These are phyloP conservation scores for Ettlia oleoabundans DNA, from an alignment of 139 green algal genomes.

Conservation along the genomic window DNA sequence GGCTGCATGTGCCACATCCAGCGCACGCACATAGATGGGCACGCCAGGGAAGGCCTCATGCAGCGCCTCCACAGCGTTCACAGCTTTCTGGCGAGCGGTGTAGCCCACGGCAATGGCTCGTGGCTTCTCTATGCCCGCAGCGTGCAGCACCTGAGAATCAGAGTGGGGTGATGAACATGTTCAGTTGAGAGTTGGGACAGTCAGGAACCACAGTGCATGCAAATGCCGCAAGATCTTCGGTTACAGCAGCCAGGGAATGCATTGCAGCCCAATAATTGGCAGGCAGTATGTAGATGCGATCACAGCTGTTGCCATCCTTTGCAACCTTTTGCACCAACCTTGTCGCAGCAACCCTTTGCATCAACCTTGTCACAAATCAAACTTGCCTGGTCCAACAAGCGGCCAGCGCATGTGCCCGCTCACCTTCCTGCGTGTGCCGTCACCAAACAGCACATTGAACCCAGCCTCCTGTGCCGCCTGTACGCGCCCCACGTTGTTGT, in stretches of 20 bases:
- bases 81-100: slow-evolving; percentile 52
- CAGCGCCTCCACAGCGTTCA: slow-evolving; percentile 72
- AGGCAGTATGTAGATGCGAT: no score
- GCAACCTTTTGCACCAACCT: no score
- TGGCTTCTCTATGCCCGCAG: slow-evolving; percentile 77
- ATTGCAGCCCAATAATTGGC: no score
- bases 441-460: slow-evolving; percentile 74
- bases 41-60: slow-evolving; percentile 68
- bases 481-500: slow-evolving; percentile 75
- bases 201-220: no score
- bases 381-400: not conserved
- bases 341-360: no score
- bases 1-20: slow-evolving; percentile 78
- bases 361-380: no score
- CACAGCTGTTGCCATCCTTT: no score
- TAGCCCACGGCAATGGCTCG: slow-evolving; percentile 80
- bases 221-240: no score
- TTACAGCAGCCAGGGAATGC: no score
- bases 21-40: slow-evolving; percentile 80
- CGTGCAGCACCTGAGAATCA: slow-evolving; percentile 66
- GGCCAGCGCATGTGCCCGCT: not conserved
- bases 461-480: slow-evolving; percentile 54
- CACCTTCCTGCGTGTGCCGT: slow-evolving; percentile 67
- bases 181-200: no score
- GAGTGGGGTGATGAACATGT: not conserved